Base-by-base conservation (phyloP, 2,329 filamentous ascomycete species). In the Epichloe coenophiala region DNA sequence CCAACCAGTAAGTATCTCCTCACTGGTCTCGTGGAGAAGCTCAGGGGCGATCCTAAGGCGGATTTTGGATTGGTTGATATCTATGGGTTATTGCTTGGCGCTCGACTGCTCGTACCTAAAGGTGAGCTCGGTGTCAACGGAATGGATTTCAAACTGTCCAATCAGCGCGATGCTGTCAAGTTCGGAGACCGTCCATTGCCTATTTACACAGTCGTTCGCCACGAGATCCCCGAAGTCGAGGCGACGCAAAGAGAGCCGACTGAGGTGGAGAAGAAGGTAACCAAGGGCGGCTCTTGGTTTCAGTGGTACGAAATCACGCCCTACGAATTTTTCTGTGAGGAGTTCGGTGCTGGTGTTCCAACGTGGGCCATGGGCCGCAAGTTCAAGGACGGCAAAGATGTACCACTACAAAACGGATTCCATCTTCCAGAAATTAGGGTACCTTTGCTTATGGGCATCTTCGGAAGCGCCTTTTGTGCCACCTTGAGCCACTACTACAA, bases 301-400 rank as follows among this genome's bases (percentile, higher is more conserved):
- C 91, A 98, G 60, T 97, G 93, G 91, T 96, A 93, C 58, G 93
- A 98, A 61, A 85, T 91, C 60, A 94, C 88, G 0, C 91, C 91
- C 0, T 96, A 94, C 61, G 91, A 97, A 64, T 84, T 96, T 63
- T 96, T 93, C 66, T 95, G 89, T 58, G 91, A 97, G 65, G 91
- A 96, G 61, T 83, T 95, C 47, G 77, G 78, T 23, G 89, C 91
- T 2, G 91, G 93, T 3, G 96, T 98, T 54, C 93, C 93, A 0
- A 95, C 88, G 0, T 98, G 91, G 89, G 87, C 89, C 6, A 72
- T 97, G 53, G 93, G 93, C 3, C 79, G 93, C 44, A 82, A 78
- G 52, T 98, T 96, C 65, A 71, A 86, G 36, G 74, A 78, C 39
- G 93, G 93, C 17, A 58, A 58, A 38, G 67, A 69, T 45, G 60